Evolutionary conservation across 164 flowering plant genomes (phyloP), one percentile per base, ranked within the genome.

Genomic region (Sedum album): DNA sequence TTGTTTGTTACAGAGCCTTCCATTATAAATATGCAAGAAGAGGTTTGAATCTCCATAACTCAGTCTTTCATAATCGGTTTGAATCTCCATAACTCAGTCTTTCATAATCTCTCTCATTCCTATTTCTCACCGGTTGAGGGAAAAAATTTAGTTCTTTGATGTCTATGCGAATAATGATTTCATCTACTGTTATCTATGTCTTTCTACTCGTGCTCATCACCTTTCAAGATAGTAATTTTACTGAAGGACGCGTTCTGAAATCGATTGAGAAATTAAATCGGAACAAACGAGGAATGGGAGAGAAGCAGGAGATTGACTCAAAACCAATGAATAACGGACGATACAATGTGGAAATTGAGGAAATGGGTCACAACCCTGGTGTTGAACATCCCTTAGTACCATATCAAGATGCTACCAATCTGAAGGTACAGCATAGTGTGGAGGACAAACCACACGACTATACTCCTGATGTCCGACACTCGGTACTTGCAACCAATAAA

Each of bases 201-300:
- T 25, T 74, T 33, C 41, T 74, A 68, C 76, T 74, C 41, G 65
- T 68, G 41, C 11, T 76, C 31, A 21, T 79, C 51, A 62, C 60
- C 60, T 33, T 67, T 41, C 74, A 68, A 60, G 72, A 21, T 61
- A 6, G 66, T 70, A 31, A 33, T 20, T 39, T 31, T 9, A 62
- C 57, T 38, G 71, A 76, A 66, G 82, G 67, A 67, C 74, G 82
- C 61, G 70, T 61, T 31, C 39, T 72, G 38, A 74, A 65, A 48
- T 30, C 70, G 18, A 14, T 65, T 20, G 65, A 66, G 33, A 69
- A 69, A 38, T 30, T n/a, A 18, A 25, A 57, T 39, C 53, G 41
- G 20, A 25, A 17, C 65, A 36, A 33, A 53, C 25, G 38, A 42
- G 31, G 17, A 67, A 36, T 17, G 26, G 14, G 46, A 65, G 17